Base-by-base conservation (phyloP, 768 basidiomycete genomes). In the Mycena latifolia region DNA sequence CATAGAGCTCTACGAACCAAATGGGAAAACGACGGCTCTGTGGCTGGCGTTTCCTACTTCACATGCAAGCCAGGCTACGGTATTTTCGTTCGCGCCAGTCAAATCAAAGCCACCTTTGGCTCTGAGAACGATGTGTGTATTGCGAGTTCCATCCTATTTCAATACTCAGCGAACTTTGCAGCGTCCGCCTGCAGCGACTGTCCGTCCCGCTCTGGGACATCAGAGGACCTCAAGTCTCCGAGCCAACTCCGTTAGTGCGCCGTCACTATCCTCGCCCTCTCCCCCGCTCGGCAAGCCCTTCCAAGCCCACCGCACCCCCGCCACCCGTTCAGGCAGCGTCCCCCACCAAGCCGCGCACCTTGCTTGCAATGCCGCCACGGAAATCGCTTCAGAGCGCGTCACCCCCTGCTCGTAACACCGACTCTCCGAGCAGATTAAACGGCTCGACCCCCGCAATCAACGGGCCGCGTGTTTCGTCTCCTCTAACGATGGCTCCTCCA, bases 21-120 rank as follows among this genome's bases (percentile, higher is more conserved):
- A 87, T 48, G 98, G 98, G 41, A 99, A 89, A 99, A 99, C 81
- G 94, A 99, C 71, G 98, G 98, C 1, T 86, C 89, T 1, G 92
- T 99, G 10, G 83, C 90, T 37, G 95, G 92, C 18, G 78, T 88
- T 53, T 67, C 78, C 2, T 99, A 99, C 80, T 99, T 99, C 77
- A 82, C 80, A 20, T 98, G 95, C 80, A 86, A 85, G 72, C 80
- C 83, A 51, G 82, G 83, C 31, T 81, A 93, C 80, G 98, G 98
- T 51, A 92, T 99, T 29, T 99, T 99, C 75, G 90, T 98, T 7
- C 85, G 93, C 37, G 88, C 92, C 0, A 92, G 92, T 73, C 92
- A 95, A 76, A 93, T 98, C 67, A 93, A 87, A 75, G 73, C 85
- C 5, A 77, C 90, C 27, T 80, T 85, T 72, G 85, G 85, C 37